Evolutionary conservation across 345 rosid species (phyloP).

Genomic region (Brassica nigra): DNA sequence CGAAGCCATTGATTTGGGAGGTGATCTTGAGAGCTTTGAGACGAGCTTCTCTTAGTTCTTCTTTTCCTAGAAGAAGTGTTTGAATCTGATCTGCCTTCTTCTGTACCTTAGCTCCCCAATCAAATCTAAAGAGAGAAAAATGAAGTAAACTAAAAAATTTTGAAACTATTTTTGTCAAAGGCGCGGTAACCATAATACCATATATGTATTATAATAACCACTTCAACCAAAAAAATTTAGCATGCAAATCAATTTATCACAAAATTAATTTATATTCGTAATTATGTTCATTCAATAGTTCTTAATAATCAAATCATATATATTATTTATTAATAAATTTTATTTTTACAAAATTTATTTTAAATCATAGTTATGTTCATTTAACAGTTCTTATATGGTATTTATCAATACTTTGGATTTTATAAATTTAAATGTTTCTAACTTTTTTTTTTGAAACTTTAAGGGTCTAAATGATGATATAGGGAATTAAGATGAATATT

Average conservation of each 20-base stretch:
- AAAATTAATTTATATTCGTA: background rate
- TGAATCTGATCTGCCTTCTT: constrained; percentile 10
- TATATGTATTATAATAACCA: background rate
- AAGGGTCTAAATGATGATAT: no score
- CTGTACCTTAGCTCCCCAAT: constrained; percentile 25
- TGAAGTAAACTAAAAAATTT: background rate
- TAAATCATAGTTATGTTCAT: background rate
- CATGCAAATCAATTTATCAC: background rate
- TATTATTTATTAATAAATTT: no score
- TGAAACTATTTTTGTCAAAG: background rate
- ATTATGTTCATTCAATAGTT: no score
- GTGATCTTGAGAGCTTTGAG: constrained; percentile 19
- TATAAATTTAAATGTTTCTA: background rate
- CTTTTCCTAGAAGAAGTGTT: constrained; percentile 12
- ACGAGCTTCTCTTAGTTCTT: constrained; percentile 21
- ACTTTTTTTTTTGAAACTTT: no score
- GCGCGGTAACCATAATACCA: background rate
- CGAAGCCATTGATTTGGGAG: constrained; percentile 14
- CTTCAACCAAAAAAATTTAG: background rate
- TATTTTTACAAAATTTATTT: no score
- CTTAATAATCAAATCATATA: no score
- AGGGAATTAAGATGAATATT: no score
- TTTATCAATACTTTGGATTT: background rate
- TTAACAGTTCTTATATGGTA: background rate
- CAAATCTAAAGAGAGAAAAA: background rate